Conservation (phyloP, 139 green algal species). For the Chlamydomonas eustigma region DNA sequence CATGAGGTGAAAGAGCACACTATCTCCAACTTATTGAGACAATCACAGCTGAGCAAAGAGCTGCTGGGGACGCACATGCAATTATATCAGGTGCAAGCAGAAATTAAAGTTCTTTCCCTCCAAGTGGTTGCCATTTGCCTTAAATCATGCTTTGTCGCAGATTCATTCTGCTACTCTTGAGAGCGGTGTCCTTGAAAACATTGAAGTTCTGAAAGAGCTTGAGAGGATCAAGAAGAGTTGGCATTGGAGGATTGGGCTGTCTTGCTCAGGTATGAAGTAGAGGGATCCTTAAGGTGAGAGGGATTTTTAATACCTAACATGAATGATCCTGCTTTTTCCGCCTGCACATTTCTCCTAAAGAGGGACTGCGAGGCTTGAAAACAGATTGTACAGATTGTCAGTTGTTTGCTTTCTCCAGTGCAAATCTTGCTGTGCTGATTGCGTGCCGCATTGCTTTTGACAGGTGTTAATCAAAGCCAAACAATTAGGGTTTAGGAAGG, state of each 20-base stretch:
- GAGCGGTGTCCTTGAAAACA: constrained; percentile 40
- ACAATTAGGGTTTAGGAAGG: constrained; percentile 34
- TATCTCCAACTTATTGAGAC: constrained; percentile 30
- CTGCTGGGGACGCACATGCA: constrained; percentile 35
- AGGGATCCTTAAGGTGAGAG: too few species aligned
- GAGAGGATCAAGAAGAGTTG: not conserved
- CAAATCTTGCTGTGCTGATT: too few species aligned
- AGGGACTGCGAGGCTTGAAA: too few species aligned
- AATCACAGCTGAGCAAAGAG: constrained; percentile 27
- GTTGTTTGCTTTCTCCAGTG: too few species aligned
- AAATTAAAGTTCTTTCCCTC: not conserved
- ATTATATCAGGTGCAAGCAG: constrained; percentile 34
- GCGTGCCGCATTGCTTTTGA: too few species aligned
- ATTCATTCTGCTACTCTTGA: constrained; percentile 58
- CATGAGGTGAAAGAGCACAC: constrained; percentile 66
- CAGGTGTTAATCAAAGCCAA: constrained; percentile 33
- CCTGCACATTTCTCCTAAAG: too few species aligned
- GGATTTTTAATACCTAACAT: too few species aligned
- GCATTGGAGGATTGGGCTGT: not conserved
- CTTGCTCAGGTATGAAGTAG: constrained; percentile 12
- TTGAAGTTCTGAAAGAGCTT: constrained; percentile 40
- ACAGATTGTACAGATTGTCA: too few species aligned
- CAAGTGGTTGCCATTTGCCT: not conserved
- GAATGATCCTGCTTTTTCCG: too few species aligned
- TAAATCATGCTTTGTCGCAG: constrained; percentile 17